Evolutionary conservation across 352 stramenopile genomes (phyloP).

Genomic region (Pythium dissotocum): DNA sequence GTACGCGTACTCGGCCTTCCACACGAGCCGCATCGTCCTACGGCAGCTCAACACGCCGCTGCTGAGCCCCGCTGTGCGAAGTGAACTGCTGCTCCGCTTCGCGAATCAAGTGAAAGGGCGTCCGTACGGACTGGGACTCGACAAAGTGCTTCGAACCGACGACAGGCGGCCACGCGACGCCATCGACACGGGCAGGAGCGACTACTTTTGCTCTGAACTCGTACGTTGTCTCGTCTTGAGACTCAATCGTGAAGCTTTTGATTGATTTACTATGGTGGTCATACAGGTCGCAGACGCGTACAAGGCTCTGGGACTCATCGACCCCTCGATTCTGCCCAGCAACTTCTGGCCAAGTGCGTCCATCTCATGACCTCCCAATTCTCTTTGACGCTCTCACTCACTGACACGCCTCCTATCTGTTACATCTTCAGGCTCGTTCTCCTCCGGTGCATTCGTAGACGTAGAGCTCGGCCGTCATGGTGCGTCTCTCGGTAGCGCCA

Average conservation of each 20-base stretch:
- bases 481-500: constrained; percentile 39
- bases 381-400: background rate
- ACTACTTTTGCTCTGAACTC: constrained; percentile 75
- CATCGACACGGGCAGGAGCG: constrained; percentile 4
- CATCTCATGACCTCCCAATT: background rate
- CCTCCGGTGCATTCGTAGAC: constrained; percentile 51
- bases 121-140: constrained; percentile 52
- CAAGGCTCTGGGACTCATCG: constrained; percentile 55
- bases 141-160: constrained; percentile 43
- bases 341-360: constrained; percentile 58
- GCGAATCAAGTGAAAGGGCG: constrained; percentile 31
- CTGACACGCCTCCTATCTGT: background rate
- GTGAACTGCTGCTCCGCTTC: constrained; percentile 51
- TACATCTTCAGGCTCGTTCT: constrained; percentile 43
- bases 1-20: constrained; percentile 43
- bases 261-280: background rate
- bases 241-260: background rate
- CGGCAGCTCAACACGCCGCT: constrained; percentile 56
- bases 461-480: constrained; percentile 46
- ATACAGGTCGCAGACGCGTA: constrained; percentile 53
- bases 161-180: background rate
- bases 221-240: constrained; percentile 22
- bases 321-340: constrained; percentile 34
- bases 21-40: constrained; percentile 49
- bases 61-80: constrained; percentile 41